Conservation (phyloP, 495 filamentous ascomycete species). For the Xylaria longipes region DNA sequence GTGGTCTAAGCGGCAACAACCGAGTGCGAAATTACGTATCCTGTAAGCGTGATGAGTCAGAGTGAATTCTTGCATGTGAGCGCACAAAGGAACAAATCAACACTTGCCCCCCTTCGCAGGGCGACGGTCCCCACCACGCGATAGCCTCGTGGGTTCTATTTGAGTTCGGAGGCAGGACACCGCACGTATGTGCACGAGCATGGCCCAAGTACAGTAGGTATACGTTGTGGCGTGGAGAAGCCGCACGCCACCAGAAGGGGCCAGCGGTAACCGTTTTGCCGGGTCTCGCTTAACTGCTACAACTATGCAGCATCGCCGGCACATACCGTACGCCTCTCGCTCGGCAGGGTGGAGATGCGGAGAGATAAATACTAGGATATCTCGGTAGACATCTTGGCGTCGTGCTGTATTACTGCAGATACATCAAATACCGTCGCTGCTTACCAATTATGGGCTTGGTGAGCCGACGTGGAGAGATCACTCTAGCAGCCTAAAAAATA, state of each 20-base stretch:
- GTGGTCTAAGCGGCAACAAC: not conserved
- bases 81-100: not conserved
- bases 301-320: not conserved
- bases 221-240: not conserved
- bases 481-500: not conserved
- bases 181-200: not conserved
- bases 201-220: not conserved
- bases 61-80: not conserved
- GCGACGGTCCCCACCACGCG: not conserved
- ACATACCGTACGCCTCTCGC: not conserved
- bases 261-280: not conserved
- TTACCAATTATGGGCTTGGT: not conserved
- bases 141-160: conserved; percentile 6
- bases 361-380: not conserved
- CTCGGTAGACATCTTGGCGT: not conserved
- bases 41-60: not conserved
- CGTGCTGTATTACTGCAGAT: not conserved
- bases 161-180: not conserved
- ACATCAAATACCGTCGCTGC: not conserved
- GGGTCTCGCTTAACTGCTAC: not conserved
- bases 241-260: not conserved
- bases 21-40: not conserved
- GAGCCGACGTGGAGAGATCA: not conserved
- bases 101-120: not conserved
- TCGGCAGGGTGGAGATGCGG: not conserved